These are phyloP conservation scores for Fusarium ramigenum DNA, from an alignment of 2,329 filamentous ascomycete species.

Conservation along the genomic window DNA sequence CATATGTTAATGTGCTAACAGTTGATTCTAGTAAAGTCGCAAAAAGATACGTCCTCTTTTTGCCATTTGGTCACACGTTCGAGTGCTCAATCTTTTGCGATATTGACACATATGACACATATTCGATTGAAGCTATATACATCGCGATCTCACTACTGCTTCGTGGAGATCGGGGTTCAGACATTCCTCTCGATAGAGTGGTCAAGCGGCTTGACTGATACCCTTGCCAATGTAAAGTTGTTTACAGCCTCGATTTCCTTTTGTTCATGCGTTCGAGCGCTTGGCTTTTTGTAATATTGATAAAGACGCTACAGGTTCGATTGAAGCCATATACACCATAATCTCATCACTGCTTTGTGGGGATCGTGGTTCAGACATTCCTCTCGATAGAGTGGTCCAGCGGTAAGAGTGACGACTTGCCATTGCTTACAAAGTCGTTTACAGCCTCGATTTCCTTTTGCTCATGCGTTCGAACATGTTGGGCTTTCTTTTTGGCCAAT, in stretches of 20 bases:
- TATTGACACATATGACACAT: rapidly evolving
- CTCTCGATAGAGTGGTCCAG: background rate
- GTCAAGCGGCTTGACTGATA: background rate
- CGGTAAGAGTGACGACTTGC: rapidly evolving
- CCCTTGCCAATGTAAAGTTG: background rate
- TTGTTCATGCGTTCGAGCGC: background rate
- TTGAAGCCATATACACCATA: background rate
- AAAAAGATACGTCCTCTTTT: background rate
- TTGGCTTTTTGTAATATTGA: background rate
- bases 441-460: background rate
- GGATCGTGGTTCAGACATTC: background rate
- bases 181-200: background rate
- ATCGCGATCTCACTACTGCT: background rate
- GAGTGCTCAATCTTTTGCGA: background rate
- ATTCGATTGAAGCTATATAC: background rate
- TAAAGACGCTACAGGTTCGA: too few species aligned
- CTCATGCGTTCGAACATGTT: background rate
- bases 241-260: background rate
- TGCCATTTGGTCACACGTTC: background rate
- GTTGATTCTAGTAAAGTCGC: background rate
- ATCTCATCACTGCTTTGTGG: background rate
- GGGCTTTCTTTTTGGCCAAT: background rate
- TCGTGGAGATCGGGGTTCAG: background rate
- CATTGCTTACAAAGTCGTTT: background rate
- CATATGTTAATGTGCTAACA: background rate